Base-by-base conservation (phyloP, 441 rosid species). In the Adansonia rubrostipa region DNA sequence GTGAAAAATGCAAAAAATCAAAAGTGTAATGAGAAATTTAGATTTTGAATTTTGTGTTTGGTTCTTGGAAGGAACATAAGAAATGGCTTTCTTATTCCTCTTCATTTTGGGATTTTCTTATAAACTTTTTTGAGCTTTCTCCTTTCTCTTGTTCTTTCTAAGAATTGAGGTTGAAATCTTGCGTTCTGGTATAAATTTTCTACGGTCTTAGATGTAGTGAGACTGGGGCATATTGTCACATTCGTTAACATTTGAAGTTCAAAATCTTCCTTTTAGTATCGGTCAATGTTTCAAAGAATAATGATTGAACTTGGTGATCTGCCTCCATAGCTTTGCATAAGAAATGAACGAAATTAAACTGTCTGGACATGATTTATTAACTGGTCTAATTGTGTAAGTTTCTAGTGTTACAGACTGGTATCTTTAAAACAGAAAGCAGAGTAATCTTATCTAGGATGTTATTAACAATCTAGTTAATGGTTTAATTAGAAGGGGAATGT, bases 51-150 rank as follows among this genome's bases (percentile, higher is more conserved):
- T 48, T 22, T 48, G 36, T 24, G 1, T 48, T 68, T 70, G 5
- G 3, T 13, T 70, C 13, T 69, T 48, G 19, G 57, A 48, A 44
- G 71, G 63, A 72, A 54, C 64, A 36, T 9, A 5, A 6, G 47
- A n/a, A 70, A 15, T 36, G 54, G n/a, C 24, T 71, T 36, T 40
- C 63, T 71, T 36, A 36, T 36, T n/a, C 9, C 51, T 1, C 0
- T 57, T 69, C 57, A 22, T 48, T 22, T 48, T 69, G 58, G 56
- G 58, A 68, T 20, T 68, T 19, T 68, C 10, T 68, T 45, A 19
- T 63, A 33, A 33, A 22, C 24, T n/a, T 19, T 4, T 2, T 64
- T 44, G 5, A 5, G 56, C 9, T 11, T 68, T 72, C 64, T 9
- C 36, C 33, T 40, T 72, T 17, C 19, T 40, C 24, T 56, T 40